Percentiles rank a stretch among this genome's conserved stretches.
These are phyloP conservation scores for Rhodotorula toruloides DNA, from an alignment of 768 basidiomycete genomes.

Conservation along the genomic window DNA sequence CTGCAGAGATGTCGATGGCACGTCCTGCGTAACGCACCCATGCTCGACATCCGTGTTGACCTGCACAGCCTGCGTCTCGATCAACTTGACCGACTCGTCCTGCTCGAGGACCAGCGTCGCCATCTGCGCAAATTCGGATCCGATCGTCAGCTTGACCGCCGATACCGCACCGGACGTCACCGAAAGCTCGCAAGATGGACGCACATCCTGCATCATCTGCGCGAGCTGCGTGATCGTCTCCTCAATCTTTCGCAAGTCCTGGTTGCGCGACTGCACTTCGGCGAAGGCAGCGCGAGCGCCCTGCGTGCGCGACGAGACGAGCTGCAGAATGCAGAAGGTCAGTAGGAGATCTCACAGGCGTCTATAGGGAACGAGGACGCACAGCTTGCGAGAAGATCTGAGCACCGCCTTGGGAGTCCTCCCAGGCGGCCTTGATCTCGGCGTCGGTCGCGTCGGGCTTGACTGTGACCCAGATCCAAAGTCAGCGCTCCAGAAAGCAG, in stretches of 20 bases:
- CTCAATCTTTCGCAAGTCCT: constrained; percentile 79
- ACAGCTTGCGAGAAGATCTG: constrained; percentile 43
- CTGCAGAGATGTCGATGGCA: too few relatives aligned
- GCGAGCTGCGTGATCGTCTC: constrained; percentile 80
- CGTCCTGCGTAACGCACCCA: too few relatives aligned
- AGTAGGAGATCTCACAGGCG: not conserved
- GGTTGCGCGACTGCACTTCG: constrained; percentile 83
- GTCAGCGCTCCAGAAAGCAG: not conserved
- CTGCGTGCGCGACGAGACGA: constrained; percentile 71
- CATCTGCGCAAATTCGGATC: constrained; percentile 53
- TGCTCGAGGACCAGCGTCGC: constrained; percentile 47
- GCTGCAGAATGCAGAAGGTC: constrained; percentile 44
- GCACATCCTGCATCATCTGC: constrained; percentile 76
- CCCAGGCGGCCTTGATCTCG: constrained; percentile 41
- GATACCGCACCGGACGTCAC: too few relatives aligned
- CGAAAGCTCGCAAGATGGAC: not conserved
- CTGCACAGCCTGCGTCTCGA: constrained; percentile 60
- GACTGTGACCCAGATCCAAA: constrained; percentile 9
- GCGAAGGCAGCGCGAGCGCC: constrained; percentile 73
- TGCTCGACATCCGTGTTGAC: constrained; percentile 63
- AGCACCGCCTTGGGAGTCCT: constrained; percentile 34
- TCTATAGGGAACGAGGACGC: not conserved
- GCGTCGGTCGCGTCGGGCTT: constrained; percentile 43
- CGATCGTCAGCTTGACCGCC: not conserved
- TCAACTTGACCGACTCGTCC: constrained; percentile 62